Conservation (phyloP, 495 filamentous ascomycete genomes). For the Penicillium desertorum region DNA sequence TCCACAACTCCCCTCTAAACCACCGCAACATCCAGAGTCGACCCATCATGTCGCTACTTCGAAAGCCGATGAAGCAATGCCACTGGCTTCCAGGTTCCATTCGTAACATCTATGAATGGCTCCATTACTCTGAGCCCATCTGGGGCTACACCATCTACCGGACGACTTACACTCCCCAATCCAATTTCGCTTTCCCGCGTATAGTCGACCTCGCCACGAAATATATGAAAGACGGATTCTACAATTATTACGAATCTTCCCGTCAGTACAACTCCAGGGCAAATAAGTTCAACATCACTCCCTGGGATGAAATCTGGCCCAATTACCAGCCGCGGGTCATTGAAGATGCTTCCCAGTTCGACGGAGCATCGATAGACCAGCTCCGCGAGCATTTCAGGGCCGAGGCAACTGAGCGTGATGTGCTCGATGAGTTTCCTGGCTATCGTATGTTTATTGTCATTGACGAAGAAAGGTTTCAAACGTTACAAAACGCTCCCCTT, state of each 20-base stretch:
- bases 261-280: too few relatives aligned
- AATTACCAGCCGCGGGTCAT: constrained; percentile 17
- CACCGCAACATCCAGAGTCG: constrained; percentile 15
- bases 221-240: constrained; percentile 13
- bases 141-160: constrained; percentile 25
- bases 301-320: constrained; percentile 18
- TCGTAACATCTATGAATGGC: constrained; percentile 12
- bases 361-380: constrained; percentile 19
- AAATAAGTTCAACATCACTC: constrained; percentile 12
- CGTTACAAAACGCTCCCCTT: constrained; percentile 10
- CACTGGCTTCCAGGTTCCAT: constrained; percentile 11
- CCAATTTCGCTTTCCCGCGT: constrained; percentile 15
- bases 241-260: constrained; percentile 10
- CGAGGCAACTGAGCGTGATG: constrained; percentile 9
- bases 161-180: constrained; percentile 20
- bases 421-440: constrained; percentile 10
- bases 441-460: constrained; percentile 21
- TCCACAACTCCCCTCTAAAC: constrained; percentile 14
- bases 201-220: constrained; percentile 17
- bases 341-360: constrained; percentile 19
- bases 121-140: constrained; percentile 13
- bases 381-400: constrained; percentile 19
- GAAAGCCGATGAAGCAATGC: constrained; percentile 15
- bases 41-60: constrained; percentile 16
- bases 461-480: constrained; percentile 20